Percentiles rank a stretch among this genome's conserved stretches.
phyloP scores from a whole-genome alignment of 176 grass and related monocot species.

The Cenchrus purpureus region DNA sequence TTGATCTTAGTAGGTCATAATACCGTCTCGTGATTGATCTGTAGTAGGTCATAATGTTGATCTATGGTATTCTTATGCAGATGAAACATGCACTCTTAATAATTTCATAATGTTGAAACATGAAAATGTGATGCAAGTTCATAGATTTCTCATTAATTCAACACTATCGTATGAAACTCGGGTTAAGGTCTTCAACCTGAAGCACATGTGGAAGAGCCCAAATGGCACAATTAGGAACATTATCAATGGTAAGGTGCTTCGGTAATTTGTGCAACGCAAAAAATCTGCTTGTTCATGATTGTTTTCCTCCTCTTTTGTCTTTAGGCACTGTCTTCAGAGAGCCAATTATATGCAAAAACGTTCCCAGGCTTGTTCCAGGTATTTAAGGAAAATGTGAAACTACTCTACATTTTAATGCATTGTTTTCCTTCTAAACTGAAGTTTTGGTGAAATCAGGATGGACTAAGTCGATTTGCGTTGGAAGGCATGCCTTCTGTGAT shows the following conservation, averaged over 20 bases:
- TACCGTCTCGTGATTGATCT: too few relatives aligned
- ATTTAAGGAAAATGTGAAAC: neutral
- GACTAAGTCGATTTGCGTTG: constrained; percentile 98
- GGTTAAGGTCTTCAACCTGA: constrained; percentile 71
- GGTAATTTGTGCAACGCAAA: neutral
- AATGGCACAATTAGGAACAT: too few relatives aligned
- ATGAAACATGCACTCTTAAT: constrained; percentile 26
- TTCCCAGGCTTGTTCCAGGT: too few relatives aligned
- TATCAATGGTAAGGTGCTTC: too few relatives aligned
- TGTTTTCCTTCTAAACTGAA: constrained; percentile 32
- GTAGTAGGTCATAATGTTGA: too few relatives aligned
- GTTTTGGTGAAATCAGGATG: constrained; percentile 66
- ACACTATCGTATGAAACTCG: constrained; percentile 72
- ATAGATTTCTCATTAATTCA: constrained; percentile 36
- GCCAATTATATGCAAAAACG: too few relatives aligned
- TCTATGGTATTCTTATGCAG: constrained; percentile 31
- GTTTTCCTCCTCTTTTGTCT: constrained; percentile 14
- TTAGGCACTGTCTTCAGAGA: neutral
- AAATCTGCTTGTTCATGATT: too few relatives aligned
- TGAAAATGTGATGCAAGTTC: neutral
- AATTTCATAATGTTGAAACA: constrained; percentile 30
- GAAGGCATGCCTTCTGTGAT: constrained; percentile 97
- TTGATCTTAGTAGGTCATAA: too few relatives aligned
- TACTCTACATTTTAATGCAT: constrained; percentile 5
- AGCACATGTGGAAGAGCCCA: too few relatives aligned